Evolutionary conservation across 2,329 filamentous ascomycete genomes (phyloP).

Genomic region (Furcasterigmium furcatum): DNA sequence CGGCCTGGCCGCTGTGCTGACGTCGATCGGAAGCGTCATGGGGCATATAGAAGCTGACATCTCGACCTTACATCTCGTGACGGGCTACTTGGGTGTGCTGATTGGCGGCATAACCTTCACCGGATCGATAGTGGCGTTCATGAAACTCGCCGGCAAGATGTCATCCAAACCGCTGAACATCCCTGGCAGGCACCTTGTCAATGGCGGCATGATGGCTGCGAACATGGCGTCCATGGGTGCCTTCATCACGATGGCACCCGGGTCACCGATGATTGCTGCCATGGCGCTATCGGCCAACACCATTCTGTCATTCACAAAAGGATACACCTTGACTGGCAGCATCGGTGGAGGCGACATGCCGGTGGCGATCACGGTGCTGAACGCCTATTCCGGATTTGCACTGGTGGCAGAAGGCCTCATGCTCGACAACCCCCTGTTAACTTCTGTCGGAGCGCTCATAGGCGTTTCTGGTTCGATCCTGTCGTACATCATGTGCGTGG

Average conservation of each 20-base stretch:
- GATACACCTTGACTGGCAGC: slow-evolving; percentile 81
- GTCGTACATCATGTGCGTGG: slow-evolving; percentile 82
- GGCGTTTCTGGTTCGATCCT: slow-evolving; percentile 87
- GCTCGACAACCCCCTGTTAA: slow-evolving; percentile 82
- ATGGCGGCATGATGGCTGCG: slow-evolving; percentile 68
- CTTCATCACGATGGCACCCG: slow-evolving; percentile 79
- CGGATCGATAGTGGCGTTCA: slow-evolving; percentile 82
- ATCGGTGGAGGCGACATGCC: slow-evolving; percentile 96
- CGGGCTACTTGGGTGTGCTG: slow-evolving; percentile 80
- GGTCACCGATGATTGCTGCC: slow-evolving; percentile 74
- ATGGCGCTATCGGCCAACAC: slow-evolving; percentile 75
- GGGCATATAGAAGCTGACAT: slow-evolving; percentile 47
- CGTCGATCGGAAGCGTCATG: slow-evolving; percentile 84
- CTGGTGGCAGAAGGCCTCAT: slow-evolving; percentile 89
- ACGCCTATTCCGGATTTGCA: slow-evolving; percentile 88
- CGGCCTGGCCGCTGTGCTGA: slow-evolving; percentile 82
- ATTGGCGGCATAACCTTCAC: slow-evolving; percentile 90
- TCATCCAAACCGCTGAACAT: slow-evolving; percentile 72
- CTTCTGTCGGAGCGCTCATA: slow-evolving; percentile 81
- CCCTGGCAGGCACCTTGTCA: slow-evolving; percentile 73
- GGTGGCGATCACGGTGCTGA: slow-evolving; percentile 85
- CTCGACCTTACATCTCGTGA: slow-evolving; percentile 78
- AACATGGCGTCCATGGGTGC: slow-evolving; percentile 82
- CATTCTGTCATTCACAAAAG: slow-evolving; percentile 76
- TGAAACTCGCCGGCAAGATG: slow-evolving; percentile 83